phyloP scores from a whole-genome alignment of 306 rosid species.

The Casuarina glauca region DNA sequence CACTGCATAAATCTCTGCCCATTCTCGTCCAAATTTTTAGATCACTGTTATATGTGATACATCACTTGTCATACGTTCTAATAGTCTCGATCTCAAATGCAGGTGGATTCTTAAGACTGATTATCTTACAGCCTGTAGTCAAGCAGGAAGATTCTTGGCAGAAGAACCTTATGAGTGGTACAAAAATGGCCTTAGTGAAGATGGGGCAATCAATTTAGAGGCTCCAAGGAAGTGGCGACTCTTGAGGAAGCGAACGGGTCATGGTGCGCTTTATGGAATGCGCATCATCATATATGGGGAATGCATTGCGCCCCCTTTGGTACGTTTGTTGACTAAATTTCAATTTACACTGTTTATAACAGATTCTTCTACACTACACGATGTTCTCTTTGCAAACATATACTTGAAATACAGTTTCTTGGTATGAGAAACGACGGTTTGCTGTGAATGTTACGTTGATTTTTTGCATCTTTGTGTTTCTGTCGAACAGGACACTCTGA shows the following conservation, averaged over 20 bases:
- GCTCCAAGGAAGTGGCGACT: slow-evolving; percentile 98
- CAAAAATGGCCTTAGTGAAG: slow-evolving; percentile 72
- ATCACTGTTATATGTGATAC: neutral
- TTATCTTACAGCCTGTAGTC: slow-evolving; percentile 67
- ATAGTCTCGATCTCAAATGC: slow-evolving; percentile 33
- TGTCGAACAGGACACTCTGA: slow-evolving; percentile 74
- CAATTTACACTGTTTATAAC: neutral
- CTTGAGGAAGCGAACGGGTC: slow-evolving; percentile 78
- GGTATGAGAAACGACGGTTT: neutral
- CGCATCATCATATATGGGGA: slow-evolving; percentile 74
- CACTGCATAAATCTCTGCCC: neutral
- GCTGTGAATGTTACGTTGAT: slow-evolving; percentile 10
- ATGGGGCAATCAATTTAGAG: slow-evolving; percentile 83
- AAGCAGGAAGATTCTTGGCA: slow-evolving; percentile 60
- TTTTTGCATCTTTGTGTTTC: slow-evolving; percentile 8
- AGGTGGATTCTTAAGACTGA: slow-evolving; percentile 96
- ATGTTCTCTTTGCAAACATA: neutral
- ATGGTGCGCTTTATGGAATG: slow-evolving; percentile 83
- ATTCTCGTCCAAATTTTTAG: neutral
- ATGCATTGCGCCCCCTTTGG: slow-evolving; percentile 86
- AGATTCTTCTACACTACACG: too few species aligned
- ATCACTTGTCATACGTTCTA: slow-evolving; percentile 3
- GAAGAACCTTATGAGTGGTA: slow-evolving; percentile 96
- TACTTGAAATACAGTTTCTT: neutral
- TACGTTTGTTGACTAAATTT: slow-evolving; percentile 35